Conservation (phyloP, 495 filamentous ascomycete genomes). For the Thermochaetoides thermophila region DNA sequence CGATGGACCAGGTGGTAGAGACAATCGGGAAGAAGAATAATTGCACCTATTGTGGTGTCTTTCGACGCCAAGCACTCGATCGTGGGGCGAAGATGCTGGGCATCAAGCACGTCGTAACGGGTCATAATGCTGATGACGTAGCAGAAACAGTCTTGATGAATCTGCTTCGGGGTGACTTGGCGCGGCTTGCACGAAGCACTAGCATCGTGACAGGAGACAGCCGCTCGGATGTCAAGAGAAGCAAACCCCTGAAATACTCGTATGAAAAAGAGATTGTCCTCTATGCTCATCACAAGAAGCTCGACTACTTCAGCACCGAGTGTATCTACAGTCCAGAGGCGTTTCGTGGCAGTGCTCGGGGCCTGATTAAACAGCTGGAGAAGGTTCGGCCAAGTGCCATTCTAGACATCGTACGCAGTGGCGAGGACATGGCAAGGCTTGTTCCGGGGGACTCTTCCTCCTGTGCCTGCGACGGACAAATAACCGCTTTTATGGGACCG, state of each 20-base stretch:
- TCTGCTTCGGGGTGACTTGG: slow-evolving; percentile 75
- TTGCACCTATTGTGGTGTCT: slow-evolving; percentile 97
- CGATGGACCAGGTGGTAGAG: slow-evolving; percentile 95
- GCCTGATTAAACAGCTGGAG: slow-evolving; percentile 88
- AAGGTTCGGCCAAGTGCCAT: slow-evolving; percentile 86
- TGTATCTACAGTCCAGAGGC: slow-evolving; percentile 97
- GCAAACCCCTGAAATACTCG: slow-evolving; percentile 93
- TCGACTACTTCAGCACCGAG: slow-evolving; percentile 97
- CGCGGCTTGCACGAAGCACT: slow-evolving; percentile 77
- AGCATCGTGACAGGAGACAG: slow-evolving; percentile 73
- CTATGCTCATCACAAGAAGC: slow-evolving; percentile 87
- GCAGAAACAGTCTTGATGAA: slow-evolving; percentile 99
- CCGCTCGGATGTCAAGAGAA: slow-evolving; percentile 68
- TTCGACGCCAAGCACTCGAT: slow-evolving; percentile 86
- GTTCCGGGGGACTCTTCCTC: slow-evolving; percentile 41
- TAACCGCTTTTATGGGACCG: slow-evolving; percentile 24
- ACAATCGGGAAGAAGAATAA: slow-evolving; percentile 97
- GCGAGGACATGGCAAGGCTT: slow-evolving; percentile 86
- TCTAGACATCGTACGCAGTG: slow-evolving; percentile 83
- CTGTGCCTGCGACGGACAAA: slow-evolving; percentile 23
- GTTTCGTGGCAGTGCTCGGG: slow-evolving; percentile 84
- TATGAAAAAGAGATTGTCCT: slow-evolving; percentile 99
- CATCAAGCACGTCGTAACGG: slow-evolving; percentile 90
- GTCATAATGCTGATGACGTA: slow-evolving; percentile 94
- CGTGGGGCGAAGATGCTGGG: slow-evolving; percentile 75